Conservation (phyloP, 176 grass and related monocot species). For the Eleusine indica region DNA sequence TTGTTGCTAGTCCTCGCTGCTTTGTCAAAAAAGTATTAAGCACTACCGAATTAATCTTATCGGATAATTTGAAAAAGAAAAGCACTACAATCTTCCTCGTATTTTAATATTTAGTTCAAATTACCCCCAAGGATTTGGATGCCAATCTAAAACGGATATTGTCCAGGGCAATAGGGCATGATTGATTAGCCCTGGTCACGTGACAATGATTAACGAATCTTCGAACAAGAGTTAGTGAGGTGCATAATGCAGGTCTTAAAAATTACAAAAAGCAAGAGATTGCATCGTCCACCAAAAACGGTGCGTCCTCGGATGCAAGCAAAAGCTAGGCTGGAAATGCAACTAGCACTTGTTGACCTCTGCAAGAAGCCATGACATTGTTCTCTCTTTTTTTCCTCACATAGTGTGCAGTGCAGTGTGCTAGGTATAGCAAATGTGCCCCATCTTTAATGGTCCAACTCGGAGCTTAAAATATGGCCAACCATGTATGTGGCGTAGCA, state of each 20-base stretch:
- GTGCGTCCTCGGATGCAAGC: conserved; percentile 17
- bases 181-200: too few species aligned
- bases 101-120: too few species aligned
- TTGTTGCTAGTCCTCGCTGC: too few species aligned
- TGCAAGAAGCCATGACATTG: background rate
- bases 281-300: background rate
- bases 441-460: conserved; percentile 36
- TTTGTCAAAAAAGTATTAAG: too few species aligned
- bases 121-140: too few species aligned
- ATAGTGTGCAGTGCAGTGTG: background rate
- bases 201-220: too few species aligned
- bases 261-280: background rate
- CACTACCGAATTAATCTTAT: too few species aligned
- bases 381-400: background rate
- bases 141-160: too few species aligned
- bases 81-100: too few species aligned
- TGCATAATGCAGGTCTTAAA: conserved; percentile 5
- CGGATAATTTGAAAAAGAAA: too few species aligned
- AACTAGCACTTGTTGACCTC: background rate
- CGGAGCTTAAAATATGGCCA: conserved; percentile 33
- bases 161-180: too few species aligned
- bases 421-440: background rate
- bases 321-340: conserved; percentile 19
- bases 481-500: conserved; percentile 7
- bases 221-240: conserved; percentile 18